These are phyloP conservation scores for Penicillium sp. DNA, from an alignment of 2,329 filamentous ascomycete species.

Conservation along the genomic window DNA sequence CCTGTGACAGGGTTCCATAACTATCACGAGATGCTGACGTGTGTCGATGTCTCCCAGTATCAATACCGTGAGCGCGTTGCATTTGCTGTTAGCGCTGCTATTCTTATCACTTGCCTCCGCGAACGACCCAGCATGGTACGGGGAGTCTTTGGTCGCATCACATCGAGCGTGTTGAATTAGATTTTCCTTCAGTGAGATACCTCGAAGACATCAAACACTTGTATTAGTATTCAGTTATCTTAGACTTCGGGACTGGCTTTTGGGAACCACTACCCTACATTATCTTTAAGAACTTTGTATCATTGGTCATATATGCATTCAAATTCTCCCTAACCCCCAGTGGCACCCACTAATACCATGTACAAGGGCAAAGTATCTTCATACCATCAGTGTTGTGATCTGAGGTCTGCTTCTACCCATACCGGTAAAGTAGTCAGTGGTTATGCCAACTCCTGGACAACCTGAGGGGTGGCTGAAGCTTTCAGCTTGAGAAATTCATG, in stretches of 20 bases:
- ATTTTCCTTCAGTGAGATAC: neutral
- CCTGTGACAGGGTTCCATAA: constrained; percentile 6
- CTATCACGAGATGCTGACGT: constrained; percentile 20
- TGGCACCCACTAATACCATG: neutral
- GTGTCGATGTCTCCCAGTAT: constrained; percentile 44
- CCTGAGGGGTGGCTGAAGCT: neutral
- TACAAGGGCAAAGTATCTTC: neutral
- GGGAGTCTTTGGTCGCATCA: constrained; percentile 64
- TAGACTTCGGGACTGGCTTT: neutral
- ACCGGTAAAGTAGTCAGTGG: neutral
- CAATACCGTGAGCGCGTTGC: constrained; percentile 65
- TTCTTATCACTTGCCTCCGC: constrained; percentile 65
- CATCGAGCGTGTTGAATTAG: constrained; percentile 28
- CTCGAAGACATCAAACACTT: neutral
- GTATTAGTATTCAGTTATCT: neutral
- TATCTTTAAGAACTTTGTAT: neutral
- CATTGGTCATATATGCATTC: neutral
- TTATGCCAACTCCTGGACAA: neutral
- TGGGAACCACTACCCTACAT: neutral
- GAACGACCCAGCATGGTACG: constrained; percentile 64
- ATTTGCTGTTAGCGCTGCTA: constrained; percentile 66
- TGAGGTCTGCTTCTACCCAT: neutral
- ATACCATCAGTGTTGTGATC: neutral
- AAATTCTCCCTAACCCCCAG: neutral
- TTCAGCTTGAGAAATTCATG: neutral